Conservation (phyloP, 2,329 filamentous ascomycete species). For the Aspergillus persii region DNA sequence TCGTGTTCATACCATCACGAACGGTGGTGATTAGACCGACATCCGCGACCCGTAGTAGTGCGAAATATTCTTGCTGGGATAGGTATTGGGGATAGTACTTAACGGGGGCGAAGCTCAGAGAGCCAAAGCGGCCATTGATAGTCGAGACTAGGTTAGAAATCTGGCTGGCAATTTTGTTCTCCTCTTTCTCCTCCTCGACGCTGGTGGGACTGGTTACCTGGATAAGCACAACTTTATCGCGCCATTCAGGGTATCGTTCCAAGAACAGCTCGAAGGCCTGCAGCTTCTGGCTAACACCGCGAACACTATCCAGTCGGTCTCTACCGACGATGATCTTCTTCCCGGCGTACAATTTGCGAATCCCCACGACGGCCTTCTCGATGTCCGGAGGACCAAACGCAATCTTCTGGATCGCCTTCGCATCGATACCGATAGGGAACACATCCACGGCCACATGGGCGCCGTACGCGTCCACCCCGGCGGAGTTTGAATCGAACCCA, state of each 20-base stretch:
- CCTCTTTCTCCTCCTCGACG: slow-evolving; percentile 74
- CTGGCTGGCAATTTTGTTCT: slow-evolving; percentile 79
- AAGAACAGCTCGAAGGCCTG: slow-evolving; percentile 93
- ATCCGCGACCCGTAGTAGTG: slow-evolving; percentile 83
- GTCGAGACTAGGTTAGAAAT: slow-evolving; percentile 87
- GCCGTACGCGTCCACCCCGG: slow-evolving; percentile 85
- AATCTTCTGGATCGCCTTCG: slow-evolving; percentile 69
- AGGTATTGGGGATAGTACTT: slow-evolving; percentile 95
- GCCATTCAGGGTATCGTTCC: slow-evolving; percentile 86
- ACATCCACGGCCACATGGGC: slow-evolving; percentile 87
- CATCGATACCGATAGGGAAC: slow-evolving; percentile 93
- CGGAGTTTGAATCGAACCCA: slow-evolving; percentile 81
- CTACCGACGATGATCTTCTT: slow-evolving; percentile 95
- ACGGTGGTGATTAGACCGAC: slow-evolving; percentile 94
- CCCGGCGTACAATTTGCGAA: slow-evolving; percentile 75
- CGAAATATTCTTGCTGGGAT: slow-evolving; percentile 86
- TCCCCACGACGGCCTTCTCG: slow-evolving; percentile 67
- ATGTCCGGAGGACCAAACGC: slow-evolving; percentile 71
- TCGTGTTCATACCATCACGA: slow-evolving; percentile 96
- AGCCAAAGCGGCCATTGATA: slow-evolving; percentile 89
- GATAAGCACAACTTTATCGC: slow-evolving; percentile 86
- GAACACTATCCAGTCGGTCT: slow-evolving; percentile 87
- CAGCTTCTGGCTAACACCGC: slow-evolving; percentile 92
- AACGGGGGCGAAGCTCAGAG: slow-evolving; percentile 82
- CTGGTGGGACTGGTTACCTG: slow-evolving; percentile 89